Evolutionary conservation across 139 green algal genomes (phyloP), one percentile per base, ranked within the genome.

Genomic region (Volvox reticuliferus): DNA sequence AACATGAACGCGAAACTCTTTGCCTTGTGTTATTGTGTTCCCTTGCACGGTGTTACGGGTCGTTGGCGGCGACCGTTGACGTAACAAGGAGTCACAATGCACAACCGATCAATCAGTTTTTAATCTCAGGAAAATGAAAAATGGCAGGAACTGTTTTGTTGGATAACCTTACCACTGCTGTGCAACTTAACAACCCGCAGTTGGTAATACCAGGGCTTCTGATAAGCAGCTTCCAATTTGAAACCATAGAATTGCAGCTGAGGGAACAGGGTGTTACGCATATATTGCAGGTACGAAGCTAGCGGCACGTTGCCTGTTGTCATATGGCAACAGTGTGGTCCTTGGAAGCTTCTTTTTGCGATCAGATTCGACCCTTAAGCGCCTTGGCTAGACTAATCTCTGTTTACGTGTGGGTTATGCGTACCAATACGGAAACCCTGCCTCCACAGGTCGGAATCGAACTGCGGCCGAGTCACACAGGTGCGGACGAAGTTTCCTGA

Each of bases 151-250:
- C 24, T 1, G n/a, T 2, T 20, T 30, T 24, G 12, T 35, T 19
- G 1, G 30, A 55, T 81, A 55, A 55, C n/a, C 13, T 81, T 81
- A 2, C 75, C 1, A 30, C 33, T 12, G 22, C 32, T 12, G 75
- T 55, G 37, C 37, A 67, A 67, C 44, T 86, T 14, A 86, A 86
- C 50, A 86, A 86, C 50, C 79, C 79, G 6, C 79, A 86, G 24
- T n/a, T 86, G 17, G 18, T 86, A 28, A 24, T 86, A 24, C 79
- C 79, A 17, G 79, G 79, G 0, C 16, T 86, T 13, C 24, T 86
- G 35, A 71, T 86, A 73, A 86, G 79, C 79, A 73, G 79, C 28
- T 86, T 86, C 61, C 79, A 86, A 24, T 86, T 86, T 44, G 79
- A 86, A 61, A 55, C 50, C 17, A 71, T 86, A 35, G 79, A 71